Evolutionary conservation across 257 asterid species (phyloP).

Genomic region (Haberlea rhodopensis): DNA sequence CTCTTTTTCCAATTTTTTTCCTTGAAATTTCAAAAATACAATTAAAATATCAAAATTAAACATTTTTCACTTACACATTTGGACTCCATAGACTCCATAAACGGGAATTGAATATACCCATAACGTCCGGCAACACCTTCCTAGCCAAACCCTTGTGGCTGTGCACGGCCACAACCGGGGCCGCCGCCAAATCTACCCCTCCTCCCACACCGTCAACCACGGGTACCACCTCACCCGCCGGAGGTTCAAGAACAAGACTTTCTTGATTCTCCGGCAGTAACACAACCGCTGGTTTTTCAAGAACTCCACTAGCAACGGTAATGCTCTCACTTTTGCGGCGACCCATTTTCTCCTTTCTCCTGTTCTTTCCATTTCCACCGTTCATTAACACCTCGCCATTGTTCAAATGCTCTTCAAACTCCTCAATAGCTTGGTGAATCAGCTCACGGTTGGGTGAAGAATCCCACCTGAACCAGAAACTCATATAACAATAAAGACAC

Average conservation of each 20-base stretch:
- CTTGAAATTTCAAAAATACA: conserved; percentile 23
- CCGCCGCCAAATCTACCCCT: conserved; percentile 15
- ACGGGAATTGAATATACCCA: conserved; percentile 76
- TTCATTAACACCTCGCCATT: too few species aligned
- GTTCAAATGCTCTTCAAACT: too few species aligned
- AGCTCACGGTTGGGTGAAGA: conserved; percentile 73
- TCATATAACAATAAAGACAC: conserved; percentile 67
- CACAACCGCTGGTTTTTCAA: too few species aligned
- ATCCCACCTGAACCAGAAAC: conserved; percentile 74
- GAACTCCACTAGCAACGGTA: too few species aligned
- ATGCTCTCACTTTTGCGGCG: conserved; percentile 36
- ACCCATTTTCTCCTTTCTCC: conserved; percentile 43
- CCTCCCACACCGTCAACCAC: background rate
- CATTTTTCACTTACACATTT: conserved; percentile 41
- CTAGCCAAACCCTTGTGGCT: conserved; percentile 67
- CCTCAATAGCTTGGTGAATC: conserved; percentile 71
- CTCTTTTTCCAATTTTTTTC: too few species aligned
- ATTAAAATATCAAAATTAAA: conserved; percentile 2
- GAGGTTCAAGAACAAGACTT: too few species aligned
- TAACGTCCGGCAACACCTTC: too few species aligned
- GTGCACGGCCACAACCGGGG: conserved; percentile 28
- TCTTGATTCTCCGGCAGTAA: too few species aligned
- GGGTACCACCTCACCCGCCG: background rate
- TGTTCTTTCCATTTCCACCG: too few species aligned
- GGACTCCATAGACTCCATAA: conserved; percentile 92